Evolutionary conservation across 352 stramenopile species (phyloP), one percentile per base, ranked within the genome.

Genomic region (Plasmopara muralis): DNA sequence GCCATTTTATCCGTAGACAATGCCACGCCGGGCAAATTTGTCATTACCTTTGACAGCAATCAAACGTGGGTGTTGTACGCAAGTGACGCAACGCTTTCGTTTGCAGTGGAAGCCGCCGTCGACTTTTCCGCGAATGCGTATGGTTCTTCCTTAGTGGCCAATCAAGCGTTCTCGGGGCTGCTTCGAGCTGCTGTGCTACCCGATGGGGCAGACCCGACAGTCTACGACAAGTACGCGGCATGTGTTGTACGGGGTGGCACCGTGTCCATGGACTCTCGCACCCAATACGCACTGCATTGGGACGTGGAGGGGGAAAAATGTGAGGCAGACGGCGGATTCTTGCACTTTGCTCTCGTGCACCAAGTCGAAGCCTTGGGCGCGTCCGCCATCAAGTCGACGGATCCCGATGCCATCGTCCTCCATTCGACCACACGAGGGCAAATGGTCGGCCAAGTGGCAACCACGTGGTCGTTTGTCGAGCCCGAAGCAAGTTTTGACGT

Each of bases 61-160:
- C 77, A 87, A 54, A 87, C 66, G 33, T 92, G 81, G 81, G 73
- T 92, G 9, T 43, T 91, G 28, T 91, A 86, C 48, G 53, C 75
- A 0, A 81, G 66, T 30, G 62, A 71, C 43, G 60, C 62, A 10
- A 70, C 47, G 16, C 57, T 66, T 5, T 72, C 55, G 5, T 71
- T 85, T 37, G 67, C 54, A n/a, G 50, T 79, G 25, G 66, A 83
- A 42, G 30, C 63, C 3, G 61, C 56, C 25, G 56, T 68, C 15
- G 38, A 48, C 14, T 68, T 71, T 41, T 79, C 58, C 1, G 47
- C 70, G 5, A 74, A 85, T 28, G 48, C 52, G 2, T 60, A 60
- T 5, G 56, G 60, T 2, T 72, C 62, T 13, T 78, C 72, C 0
- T 49, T 88, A 2, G 64, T 77, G 4, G 72, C 72, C 0, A 57